phyloP scores from a whole-genome alignment of 768 basidiomycete genomes.

The Amanita brunnescens region DNA sequence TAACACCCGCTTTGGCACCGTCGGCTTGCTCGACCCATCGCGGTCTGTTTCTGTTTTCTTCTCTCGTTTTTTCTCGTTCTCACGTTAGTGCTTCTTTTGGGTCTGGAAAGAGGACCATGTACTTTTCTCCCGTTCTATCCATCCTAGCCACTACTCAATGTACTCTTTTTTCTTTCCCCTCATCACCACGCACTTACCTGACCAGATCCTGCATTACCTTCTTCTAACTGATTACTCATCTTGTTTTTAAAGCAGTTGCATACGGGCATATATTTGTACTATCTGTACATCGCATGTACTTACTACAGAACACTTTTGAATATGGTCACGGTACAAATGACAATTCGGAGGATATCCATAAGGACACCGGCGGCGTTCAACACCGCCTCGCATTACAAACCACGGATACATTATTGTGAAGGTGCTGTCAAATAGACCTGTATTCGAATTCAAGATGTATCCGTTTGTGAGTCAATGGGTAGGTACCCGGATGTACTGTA shows the following conservation, averaged over 20 bases:
- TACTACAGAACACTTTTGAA: too few species aligned
- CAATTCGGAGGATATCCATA: too few species aligned
- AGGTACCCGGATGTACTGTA: too few species aligned
- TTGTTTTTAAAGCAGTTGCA: not conserved
- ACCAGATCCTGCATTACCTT: not conserved
- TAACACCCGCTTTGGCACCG: not conserved
- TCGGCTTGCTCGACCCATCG: not conserved
- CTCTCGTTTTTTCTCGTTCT: not conserved
- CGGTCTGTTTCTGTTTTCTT: not conserved
- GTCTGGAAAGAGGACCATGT: not conserved
- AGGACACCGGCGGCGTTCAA: too few species aligned
- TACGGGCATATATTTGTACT: not conserved
- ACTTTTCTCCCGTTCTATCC: not conserved
- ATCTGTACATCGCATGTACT: slow-evolving; percentile 1
- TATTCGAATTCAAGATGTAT: too few species aligned
- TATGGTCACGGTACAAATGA: too few species aligned
- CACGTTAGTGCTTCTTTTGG: not conserved
- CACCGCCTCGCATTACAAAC: too few species aligned
- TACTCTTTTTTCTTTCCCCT: not conserved
- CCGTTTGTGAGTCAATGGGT: too few species aligned
- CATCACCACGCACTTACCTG: not conserved
- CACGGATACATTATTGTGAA: too few species aligned
- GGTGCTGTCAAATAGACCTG: too few species aligned
- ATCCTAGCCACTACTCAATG: not conserved
- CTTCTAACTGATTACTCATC: not conserved